A percentile compares a stretch with the other conserved stretches of the same genome.
Conservation (phyloP, 2,329 filamentous ascomycete genomes). For the Sporothrix brasiliensis region DNA sequence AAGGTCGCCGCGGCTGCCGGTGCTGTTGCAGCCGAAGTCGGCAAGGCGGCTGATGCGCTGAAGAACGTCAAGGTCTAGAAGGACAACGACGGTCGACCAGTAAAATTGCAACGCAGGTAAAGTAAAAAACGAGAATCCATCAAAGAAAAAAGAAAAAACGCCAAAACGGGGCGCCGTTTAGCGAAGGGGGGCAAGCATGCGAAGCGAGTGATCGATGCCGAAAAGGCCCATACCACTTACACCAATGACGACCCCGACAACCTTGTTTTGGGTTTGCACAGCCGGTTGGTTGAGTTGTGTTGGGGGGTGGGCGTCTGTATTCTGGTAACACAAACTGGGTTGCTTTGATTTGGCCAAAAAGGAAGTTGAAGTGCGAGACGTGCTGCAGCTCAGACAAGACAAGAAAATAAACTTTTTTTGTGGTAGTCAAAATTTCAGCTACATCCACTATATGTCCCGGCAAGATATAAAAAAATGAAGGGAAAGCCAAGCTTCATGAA, state of each 20-base stretch:
- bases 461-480: not conserved
- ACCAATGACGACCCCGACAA: not conserved
- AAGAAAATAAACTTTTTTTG: not conserved
- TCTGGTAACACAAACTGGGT: not conserved
- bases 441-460: no score
- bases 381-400: not conserved
- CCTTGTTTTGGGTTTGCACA: conserved; percentile 8
- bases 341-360: not conserved
- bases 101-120: not conserved
- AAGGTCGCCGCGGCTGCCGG: conserved; percentile 36
- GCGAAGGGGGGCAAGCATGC: conserved; percentile 11
- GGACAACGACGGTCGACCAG: conserved; percentile 5
- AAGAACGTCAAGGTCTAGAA: conserved; percentile 39
- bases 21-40: conserved; percentile 35
- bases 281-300: not conserved
- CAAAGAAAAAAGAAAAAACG: not conserved
- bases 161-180: conserved; percentile 24
- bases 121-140: not conserved
- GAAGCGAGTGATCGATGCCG: conserved; percentile 28
- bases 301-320: not conserved
- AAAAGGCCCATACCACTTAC: not conserved
- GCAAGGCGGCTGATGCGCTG: conserved; percentile 40
- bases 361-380: not conserved
- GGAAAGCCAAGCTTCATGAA: not conserved
- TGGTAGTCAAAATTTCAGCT: conserved; percentile 13